Conservation (phyloP, 208 protist species). For the Lotmaria passim region DNA sequence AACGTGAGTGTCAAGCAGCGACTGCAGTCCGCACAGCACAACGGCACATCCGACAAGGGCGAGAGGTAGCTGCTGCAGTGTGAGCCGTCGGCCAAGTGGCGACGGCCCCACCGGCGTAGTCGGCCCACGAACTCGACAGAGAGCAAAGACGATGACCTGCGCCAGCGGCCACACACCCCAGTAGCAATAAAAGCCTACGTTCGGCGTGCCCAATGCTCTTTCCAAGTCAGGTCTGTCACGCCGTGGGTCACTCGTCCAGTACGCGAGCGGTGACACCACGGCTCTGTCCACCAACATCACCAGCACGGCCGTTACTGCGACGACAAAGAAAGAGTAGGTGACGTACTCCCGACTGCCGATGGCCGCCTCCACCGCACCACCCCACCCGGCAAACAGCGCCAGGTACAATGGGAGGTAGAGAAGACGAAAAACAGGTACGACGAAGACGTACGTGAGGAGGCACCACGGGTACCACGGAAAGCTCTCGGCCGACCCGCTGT, state of each 20-base stretch:
- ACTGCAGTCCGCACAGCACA: background rate
- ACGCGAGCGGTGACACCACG: background rate
- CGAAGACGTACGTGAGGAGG: slow-evolving; percentile 26
- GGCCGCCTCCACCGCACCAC: slow-evolving; percentile 34
- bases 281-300: slow-evolving; percentile 31
- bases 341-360: slow-evolving; percentile 33
- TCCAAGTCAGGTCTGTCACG: background rate
- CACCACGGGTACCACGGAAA: slow-evolving; percentile 7
- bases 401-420: slow-evolving; percentile 20
- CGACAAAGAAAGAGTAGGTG: slow-evolving; percentile 30
- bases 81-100: background rate
- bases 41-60: slow-evolving; percentile 14
- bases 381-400: slow-evolving; percentile 27
- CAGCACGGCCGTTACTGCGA: slow-evolving; percentile 24
- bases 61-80: slow-evolving; percentile 27
- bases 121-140: slow-evolving; percentile 24
- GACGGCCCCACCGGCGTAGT: slow-evolving; percentile 6
- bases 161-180: slow-evolving; percentile 47
- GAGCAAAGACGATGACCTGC: slow-evolving; percentile 31
- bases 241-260: background rate
- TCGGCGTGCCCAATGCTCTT: no score
- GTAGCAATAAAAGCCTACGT: slow-evolving; percentile 18
- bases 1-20: no score
- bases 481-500: no score
- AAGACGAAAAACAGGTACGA: slow-evolving; percentile 11